Evolutionary conservation across 1,284 basidiomycete genomes (phyloP), one percentile per base, ranked within the genome.

Genomic region (Moesziomyces aphidis): DNA sequence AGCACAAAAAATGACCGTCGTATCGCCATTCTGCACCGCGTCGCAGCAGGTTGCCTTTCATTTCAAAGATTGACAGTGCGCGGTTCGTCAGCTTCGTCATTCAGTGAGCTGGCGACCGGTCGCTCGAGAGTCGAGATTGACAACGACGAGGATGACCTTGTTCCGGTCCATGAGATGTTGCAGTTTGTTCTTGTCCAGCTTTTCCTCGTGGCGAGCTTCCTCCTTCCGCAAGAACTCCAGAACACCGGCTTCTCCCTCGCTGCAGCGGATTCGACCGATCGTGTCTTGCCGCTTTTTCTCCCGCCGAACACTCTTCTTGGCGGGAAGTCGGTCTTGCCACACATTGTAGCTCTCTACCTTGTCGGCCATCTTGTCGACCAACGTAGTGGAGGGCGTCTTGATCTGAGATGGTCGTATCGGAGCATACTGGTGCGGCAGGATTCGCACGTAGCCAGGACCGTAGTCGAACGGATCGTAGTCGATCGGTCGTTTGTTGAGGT

Each of bases 381-480:
- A 46, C 8, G 48, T 31, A 5, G 2, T 53, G 9, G 53, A 46
- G 3, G 49, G 48, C 24, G 51, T 49, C n/a, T 50, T 43, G 53
- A 42, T 49, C n/a, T 51, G 53, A 3, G 63, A 60, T 2, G 63
- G 63, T 44, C 46, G 48, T 9, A 66, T 5, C 2, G 48, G 58
- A 13, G 42, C 46, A 44, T 60, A 56, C 13, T 55, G 50, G 10
- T 56, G 23, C 3, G 51, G 63, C 24, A 5, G 22, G 26, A 65
- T 50, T 4, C 26, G 46, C n/a, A 49, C 28, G 44, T 54, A 56
- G n/a, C 46, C 49, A 5, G 49, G 34, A 4, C 57, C 63, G 50
- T 66, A 66, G 54, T 66, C 57, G 26, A 66, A 66, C 0, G 63
- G 57, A n/a, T 61, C 63, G 49, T 61, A 66, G 9, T 56, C 53